phyloP scores from a whole-genome alignment of 495 filamentous ascomycete genomes.

The Eremomyces bilateralis region DNA sequence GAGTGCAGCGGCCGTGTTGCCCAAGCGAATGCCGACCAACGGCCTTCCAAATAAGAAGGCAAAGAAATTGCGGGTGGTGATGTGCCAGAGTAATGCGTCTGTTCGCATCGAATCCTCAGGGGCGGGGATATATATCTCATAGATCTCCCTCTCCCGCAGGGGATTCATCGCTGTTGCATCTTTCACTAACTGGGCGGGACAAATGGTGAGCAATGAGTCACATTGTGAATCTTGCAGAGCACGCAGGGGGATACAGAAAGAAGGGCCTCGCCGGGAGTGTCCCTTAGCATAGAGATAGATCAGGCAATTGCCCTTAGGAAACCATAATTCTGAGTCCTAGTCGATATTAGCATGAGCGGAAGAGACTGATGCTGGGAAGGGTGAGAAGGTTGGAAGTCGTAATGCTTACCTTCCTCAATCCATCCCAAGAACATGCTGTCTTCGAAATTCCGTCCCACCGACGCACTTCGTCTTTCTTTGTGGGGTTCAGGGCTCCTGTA shows the following conservation, averaged over 20 bases:
- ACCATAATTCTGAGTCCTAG: constrained; percentile 43
- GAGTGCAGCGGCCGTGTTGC: constrained; percentile 31
- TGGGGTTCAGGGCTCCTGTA: too few relatives aligned
- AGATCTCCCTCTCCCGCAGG: constrained; percentile 9
- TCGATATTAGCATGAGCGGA: too few relatives aligned
- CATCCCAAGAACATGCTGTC: constrained; percentile 14
- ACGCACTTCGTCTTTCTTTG: too few relatives aligned
- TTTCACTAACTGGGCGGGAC: constrained; percentile 16
- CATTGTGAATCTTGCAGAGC: constrained; percentile 28
- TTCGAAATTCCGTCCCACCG: too few relatives aligned
- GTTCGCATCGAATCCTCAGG: constrained; percentile 27
- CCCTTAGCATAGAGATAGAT: constrained; percentile 38
- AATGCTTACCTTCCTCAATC: constrained; percentile 9
- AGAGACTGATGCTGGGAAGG: too few relatives aligned
- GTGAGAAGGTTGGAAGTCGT: not conserved
- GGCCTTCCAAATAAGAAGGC: constrained; percentile 39
- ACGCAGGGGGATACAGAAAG: constrained; percentile 33
- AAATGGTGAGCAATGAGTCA: constrained; percentile 29
- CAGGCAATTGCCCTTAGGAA: constrained; percentile 35
- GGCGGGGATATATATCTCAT: constrained; percentile 41
- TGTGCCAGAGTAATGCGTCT: constrained; percentile 31
- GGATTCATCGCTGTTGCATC: constrained; percentile 2
- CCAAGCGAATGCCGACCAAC: constrained; percentile 36
- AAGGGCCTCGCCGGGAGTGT: constrained; percentile 34
- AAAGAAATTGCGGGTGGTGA: constrained; percentile 46